Evolutionary conservation across 371 early-diverging fungal species (phyloP).

Genomic region (Syncephalis fuscata): DNA sequence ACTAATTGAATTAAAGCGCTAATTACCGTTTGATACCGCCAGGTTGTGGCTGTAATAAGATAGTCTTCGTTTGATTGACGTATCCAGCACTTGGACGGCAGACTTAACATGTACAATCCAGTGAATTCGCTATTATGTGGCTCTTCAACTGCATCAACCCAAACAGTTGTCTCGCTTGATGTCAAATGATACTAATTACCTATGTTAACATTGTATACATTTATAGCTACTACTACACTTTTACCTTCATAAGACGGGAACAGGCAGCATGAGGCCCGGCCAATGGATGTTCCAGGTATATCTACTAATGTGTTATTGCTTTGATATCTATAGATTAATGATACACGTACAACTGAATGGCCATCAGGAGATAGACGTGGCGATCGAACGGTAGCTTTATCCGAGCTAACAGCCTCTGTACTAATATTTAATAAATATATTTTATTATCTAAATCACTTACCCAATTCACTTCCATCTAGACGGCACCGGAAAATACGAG

Average conservation of each 20-base stretch:
- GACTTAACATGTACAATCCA: neutral
- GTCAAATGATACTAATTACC: too few relatives aligned
- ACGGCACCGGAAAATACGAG: constrained; percentile 2
- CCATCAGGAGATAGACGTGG: neutral
- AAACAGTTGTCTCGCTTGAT: neutral
- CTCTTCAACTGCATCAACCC: neutral
- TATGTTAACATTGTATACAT: neutral
- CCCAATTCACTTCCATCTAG: constrained; percentile 4
- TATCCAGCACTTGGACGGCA: neutral
- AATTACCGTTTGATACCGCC: too few relatives aligned
- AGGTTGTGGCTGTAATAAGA: neutral
- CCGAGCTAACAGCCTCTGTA: constrained; percentile 1
- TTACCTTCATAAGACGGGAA: constrained; percentile 3
- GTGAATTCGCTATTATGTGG: constrained; percentile 1
- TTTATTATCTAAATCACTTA: too few relatives aligned
- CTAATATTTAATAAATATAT: too few relatives aligned
- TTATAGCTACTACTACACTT: too few relatives aligned
- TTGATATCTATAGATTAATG: neutral
- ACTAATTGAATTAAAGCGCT: too few relatives aligned
- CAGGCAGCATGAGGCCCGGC: constrained; percentile 4
- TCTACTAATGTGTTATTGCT: neutral
- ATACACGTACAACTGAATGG: neutral
- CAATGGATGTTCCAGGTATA: constrained; percentile 1
- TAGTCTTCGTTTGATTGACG: neutral
- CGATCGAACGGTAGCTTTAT: neutral